A percentile compares a stretch with the other conserved stretches of the same genome.
These are phyloP conservation scores for Huntiella bhutanensis DNA, from an alignment of 2,329 filamentous ascomycete genomes.

Conservation along the genomic window DNA sequence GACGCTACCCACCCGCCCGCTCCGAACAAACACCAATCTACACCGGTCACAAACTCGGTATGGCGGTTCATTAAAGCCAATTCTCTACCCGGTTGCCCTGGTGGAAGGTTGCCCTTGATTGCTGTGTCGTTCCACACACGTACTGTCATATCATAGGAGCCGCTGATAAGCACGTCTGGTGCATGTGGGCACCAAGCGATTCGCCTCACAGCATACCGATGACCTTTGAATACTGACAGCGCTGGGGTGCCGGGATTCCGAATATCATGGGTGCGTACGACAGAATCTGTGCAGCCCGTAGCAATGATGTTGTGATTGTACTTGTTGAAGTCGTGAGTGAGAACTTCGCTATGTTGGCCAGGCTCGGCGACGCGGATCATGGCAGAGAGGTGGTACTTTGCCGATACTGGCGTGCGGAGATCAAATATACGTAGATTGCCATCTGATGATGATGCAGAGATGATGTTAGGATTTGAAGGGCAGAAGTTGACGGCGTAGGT, in stretches of 20 bases:
- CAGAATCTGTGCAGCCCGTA: constrained; percentile 71
- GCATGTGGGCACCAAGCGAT: constrained; percentile 87
- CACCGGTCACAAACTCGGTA: constrained; percentile 88
- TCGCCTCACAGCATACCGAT: constrained; percentile 76
- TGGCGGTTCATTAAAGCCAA: constrained; percentile 79
- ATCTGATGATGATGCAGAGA: constrained; percentile 79
- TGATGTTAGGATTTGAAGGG: constrained; percentile 65
- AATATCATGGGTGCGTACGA: constrained; percentile 81
- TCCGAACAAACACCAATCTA: constrained; percentile 96
- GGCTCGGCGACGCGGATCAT: constrained; percentile 49
- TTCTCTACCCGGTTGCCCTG: constrained; percentile 40
- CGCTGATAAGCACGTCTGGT: constrained; percentile 69
- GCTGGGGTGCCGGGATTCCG: constrained; percentile 57
- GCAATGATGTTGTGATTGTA: constrained; percentile 74
- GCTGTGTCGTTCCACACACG: constrained; percentile 66
- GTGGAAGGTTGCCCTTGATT: constrained; percentile 12
- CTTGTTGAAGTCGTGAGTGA: constrained; percentile 99
- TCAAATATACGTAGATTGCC: constrained; percentile 82
- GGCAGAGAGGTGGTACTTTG: constrained; percentile 70
- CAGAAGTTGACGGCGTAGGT: constrained; percentile 88
- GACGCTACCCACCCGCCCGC: constrained; percentile 90
- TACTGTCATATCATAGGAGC: constrained; percentile 96
- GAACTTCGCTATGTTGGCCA: constrained; percentile 54
- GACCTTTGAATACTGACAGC: constrained; percentile 55
- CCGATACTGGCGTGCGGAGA: constrained; percentile 65